These are phyloP conservation scores for Boletus huronensis DNA, from an alignment of 768 basidiomycete species.

Conservation along the genomic window DNA sequence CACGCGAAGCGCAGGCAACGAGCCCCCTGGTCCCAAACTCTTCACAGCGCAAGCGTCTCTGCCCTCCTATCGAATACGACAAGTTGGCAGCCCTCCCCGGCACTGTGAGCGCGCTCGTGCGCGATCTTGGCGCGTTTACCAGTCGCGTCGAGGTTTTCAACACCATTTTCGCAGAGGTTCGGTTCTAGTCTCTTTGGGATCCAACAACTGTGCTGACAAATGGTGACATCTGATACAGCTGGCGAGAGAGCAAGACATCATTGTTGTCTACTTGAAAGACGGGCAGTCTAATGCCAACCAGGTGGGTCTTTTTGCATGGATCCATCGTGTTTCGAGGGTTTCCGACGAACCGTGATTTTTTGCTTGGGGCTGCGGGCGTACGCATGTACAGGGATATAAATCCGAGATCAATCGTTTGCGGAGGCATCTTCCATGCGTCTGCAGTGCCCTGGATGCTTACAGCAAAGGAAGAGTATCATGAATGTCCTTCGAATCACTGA, in stretches of 20 bases:
- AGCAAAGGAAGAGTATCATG: conserved; percentile 13
- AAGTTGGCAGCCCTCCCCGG: background rate
- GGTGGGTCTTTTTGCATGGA: background rate
- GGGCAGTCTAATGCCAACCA: conserved; percentile 12
- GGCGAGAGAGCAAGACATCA: conserved; percentile 16
- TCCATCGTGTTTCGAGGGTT: background rate
- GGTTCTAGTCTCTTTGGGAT: background rate
- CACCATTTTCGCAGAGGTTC: conserved; percentile 14
- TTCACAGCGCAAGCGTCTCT: background rate
- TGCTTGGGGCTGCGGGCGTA: background rate
- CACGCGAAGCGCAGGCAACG: background rate
- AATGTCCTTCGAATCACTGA: background rate
- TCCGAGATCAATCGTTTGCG: conserved; percentile 17
- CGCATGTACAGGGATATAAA: conserved; percentile 9
- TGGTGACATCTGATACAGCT: conserved; percentile 1
- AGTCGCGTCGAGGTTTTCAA: conserved; percentile 8
- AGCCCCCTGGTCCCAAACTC: background rate
- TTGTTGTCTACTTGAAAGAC: conserved; percentile 20
- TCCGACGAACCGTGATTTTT: background rate
- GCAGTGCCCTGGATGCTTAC: conserved; percentile 16
- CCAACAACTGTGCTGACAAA: background rate
- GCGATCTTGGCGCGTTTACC: conserved; percentile 9
- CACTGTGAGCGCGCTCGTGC: conserved; percentile 2
- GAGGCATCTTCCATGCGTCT: conserved; percentile 12
- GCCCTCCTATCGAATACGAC: background rate